Percentiles rank a stretch among this genome's conserved stretches.
Conservation (phyloP, 2,329 filamentous ascomycete species). For the Xenoacremonium recifei region DNA sequence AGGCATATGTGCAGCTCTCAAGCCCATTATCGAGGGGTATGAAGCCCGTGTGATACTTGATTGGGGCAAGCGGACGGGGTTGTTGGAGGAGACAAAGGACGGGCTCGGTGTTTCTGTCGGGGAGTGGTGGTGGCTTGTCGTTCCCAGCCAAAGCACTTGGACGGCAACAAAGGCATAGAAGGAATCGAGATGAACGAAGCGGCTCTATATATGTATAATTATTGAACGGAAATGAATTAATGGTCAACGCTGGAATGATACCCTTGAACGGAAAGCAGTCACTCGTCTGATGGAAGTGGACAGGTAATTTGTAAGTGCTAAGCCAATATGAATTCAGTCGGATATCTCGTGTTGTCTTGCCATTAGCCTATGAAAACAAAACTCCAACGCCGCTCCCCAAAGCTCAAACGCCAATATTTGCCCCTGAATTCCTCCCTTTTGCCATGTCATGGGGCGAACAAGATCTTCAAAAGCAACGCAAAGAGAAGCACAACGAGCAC, state of each 20-base stretch:
- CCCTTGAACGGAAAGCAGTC: not conserved
- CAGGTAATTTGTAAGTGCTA: not conserved
- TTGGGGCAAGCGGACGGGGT: conserved; percentile 56
- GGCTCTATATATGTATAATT: not conserved
- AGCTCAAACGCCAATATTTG: not conserved
- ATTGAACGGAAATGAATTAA: not conserved
- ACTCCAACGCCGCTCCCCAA: conserved; percentile 6
- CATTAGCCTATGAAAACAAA: conserved; percentile 1
- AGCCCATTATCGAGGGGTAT: conserved; percentile 59
- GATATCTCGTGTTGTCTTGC: conserved; percentile 22
- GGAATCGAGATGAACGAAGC: conserved; percentile 1
- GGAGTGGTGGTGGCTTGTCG: conserved; percentile 69
- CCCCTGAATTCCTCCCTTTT: not conserved
- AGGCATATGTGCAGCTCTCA: conserved; percentile 55
- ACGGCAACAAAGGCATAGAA: conserved; percentile 10
- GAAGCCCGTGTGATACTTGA: conserved; percentile 58
- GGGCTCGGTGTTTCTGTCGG: conserved; percentile 44
- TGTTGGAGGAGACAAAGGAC: conserved; percentile 43
- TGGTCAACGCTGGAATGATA: not conserved
- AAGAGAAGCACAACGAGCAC: conserved; percentile 68
- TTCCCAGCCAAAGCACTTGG: conserved; percentile 32
- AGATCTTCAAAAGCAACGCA: conserved; percentile 64
- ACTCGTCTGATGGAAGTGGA: not conserved
- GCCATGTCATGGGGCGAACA: conserved; percentile 31
- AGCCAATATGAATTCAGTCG: conserved; percentile 15